Percentiles rank a stretch among this genome's conserved stretches.
phyloP scores from a whole-genome alignment of 805 yeast species.

The Isabelozyma gotoi region DNA sequence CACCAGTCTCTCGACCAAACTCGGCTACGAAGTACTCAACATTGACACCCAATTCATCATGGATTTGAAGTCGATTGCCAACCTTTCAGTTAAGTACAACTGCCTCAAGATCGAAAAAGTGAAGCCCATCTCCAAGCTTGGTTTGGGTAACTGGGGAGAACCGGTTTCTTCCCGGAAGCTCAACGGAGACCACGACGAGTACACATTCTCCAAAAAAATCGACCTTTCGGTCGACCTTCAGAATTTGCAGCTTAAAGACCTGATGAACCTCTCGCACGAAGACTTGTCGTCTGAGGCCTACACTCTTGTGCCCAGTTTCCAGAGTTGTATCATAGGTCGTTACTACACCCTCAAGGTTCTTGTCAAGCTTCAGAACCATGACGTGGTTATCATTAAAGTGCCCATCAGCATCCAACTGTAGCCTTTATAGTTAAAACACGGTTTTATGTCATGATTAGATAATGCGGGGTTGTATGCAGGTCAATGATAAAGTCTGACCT shows the following conservation, averaged over 20 bases:
- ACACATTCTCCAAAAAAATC: conserved; percentile 12
- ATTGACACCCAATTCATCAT: conserved; percentile 17
- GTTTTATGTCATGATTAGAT: too few species aligned
- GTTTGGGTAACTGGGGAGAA: neutral
- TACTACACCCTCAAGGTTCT: conserved; percentile 21
- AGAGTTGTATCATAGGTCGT: conserved; percentile 27
- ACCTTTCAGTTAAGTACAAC: conserved; percentile 19
- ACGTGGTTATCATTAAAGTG: conserved; percentile 20
- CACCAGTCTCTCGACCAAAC: conserved; percentile 10
- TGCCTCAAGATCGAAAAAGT: conserved; percentile 14
- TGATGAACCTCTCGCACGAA: conserved; percentile 9
- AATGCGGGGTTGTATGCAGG: too few species aligned
- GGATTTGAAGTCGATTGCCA: conserved; percentile 26
- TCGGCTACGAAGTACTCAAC: conserved; percentile 17
- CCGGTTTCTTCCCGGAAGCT: neutral
- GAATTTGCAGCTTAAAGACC: conserved; percentile 10
- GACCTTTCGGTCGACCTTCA: conserved; percentile 17
- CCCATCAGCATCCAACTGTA: conserved; percentile 15
- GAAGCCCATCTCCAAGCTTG: neutral
- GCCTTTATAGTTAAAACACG: too few species aligned
- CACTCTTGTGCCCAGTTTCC: conserved; percentile 25
- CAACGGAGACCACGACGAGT: conserved; percentile 1
- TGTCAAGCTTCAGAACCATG: conserved; percentile 19
- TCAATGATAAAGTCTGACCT: neutral
- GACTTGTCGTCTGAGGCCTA: conserved; percentile 12